Base-by-base conservation (phyloP, 257 asterid genomes). In the Ophiorrhiza pumila region DNA sequence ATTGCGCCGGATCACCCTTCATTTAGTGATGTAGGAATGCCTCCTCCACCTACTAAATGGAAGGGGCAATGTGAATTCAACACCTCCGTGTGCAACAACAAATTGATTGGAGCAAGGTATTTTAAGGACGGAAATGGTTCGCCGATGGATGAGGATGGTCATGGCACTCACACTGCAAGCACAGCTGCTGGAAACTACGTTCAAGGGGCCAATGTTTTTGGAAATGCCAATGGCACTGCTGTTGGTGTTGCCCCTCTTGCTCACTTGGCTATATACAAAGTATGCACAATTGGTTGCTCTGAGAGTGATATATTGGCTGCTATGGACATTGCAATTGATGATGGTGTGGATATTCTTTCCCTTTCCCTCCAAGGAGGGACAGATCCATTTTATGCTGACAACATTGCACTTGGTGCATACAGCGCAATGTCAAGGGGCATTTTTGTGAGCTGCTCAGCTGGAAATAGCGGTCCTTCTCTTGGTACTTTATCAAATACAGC, bases 21-120 rank as follows among this genome's bases (percentile, higher is more conserved):
- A 0, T 89, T 89, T 69, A 15, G 32, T 50, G 93, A 87, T 43
- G 80, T 74, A 6, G 90, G 90, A 18, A 69, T 87, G 88, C 85
- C 87, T 0, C 82, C 87, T 0, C 86, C 91, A 10, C 93, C 93
- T 0, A 79, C 86, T n/a, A 83, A 68, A 73, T 89, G 92, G 95
- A 84, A 75, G 68, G 96, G 96, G 17, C 27, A 7, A 46, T 89
- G 96, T 7, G 80, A 87, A 43, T 82, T 85, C 72, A 77, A 68
- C 17, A 49, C 72, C 39, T 27, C 80, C 0, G 47, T 70, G 0
- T 87, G 96, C 37, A 85, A 87, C 72, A 85, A 87, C 50, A 89
- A 81, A 74, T 68, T 85, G 46, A 87, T 82, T 17, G 85, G 89
- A 10, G 89, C 83, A 0, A 80, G 85, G 57, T 41, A 31, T 69